Percentiles rank a stretch among this genome's conserved stretches.
Conservation (phyloP, 1,284 basidiomycete species). For the Macrocystidia cucumis region DNA sequence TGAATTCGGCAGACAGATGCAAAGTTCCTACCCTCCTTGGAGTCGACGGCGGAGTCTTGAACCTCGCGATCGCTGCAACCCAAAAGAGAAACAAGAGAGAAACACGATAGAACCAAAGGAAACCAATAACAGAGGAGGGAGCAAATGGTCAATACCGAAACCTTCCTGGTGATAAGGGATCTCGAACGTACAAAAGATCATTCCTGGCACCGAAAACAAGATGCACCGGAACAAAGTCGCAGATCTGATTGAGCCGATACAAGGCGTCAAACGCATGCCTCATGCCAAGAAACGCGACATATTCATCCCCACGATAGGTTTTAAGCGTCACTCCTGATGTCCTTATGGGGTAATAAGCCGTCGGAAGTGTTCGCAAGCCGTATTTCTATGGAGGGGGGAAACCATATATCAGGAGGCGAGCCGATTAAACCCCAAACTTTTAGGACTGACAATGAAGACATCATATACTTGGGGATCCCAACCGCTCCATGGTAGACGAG, state of each 20-base stretch:
- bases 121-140: no score
- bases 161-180: not conserved
- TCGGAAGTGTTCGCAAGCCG: constrained; percentile 30
- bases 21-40: constrained; percentile 10
- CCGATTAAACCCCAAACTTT: no score
- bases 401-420: not conserved
- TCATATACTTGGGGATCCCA: constrained; percentile 39
- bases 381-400: constrained; percentile 23
- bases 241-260: constrained; percentile 12
- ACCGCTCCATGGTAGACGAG: constrained; percentile 17
- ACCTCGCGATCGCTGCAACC: constrained; percentile 7
- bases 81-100: not conserved
- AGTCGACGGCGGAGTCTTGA: constrained; percentile 12
- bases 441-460: constrained; percentile 29
- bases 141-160: not conserved
- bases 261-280: constrained; percentile 9
- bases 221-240: constrained; percentile 12
- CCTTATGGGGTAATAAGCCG: constrained; percentile 13
- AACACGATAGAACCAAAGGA: no score
- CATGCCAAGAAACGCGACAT: constrained; percentile 11
- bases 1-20: constrained; percentile 12
- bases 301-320: constrained; percentile 10
- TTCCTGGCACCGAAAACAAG: constrained; percentile 13
- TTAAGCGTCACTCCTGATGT: constrained; percentile 11
- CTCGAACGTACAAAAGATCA: constrained; percentile 14